These are phyloP conservation scores for Candida easanensis DNA, from an alignment of 805 yeast genomes.

Conservation along the genomic window DNA sequence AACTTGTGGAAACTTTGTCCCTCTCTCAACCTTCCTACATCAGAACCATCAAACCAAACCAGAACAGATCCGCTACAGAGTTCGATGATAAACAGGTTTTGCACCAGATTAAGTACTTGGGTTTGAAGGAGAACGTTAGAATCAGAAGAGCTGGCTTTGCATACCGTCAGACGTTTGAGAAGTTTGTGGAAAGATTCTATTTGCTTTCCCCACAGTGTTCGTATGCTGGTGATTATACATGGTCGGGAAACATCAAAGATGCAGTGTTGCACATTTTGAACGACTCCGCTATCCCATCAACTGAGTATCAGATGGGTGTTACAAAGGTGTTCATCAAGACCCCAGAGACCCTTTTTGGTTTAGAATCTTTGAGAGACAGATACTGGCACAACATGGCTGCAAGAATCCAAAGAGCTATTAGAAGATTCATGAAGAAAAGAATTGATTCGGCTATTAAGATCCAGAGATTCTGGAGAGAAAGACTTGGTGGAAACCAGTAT, in stretches of 20 bases:
- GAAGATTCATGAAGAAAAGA: constrained; percentile 75
- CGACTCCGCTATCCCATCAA: constrained; percentile 65
- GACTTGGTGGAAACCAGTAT: constrained; percentile 75
- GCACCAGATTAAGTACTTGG: constrained; percentile 94
- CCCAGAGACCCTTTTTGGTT: constrained; percentile 92
- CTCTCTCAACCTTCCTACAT: constrained; percentile 94
- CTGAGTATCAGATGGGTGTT: constrained; percentile 89
- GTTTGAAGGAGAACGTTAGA: constrained; percentile 94
- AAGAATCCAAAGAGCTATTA: constrained; percentile 95
- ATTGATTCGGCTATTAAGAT: constrained; percentile 81
- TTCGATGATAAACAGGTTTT: constrained; percentile 86
- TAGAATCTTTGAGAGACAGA: constrained; percentile 94
- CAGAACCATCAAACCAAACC: constrained; percentile 96
- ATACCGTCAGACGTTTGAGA: constrained; percentile 93
- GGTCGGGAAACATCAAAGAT: constrained; percentile 56
- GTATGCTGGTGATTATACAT: constrained; percentile 79
- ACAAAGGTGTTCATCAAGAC: constrained; percentile 92
- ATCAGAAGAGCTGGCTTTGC: constrained; percentile 99
- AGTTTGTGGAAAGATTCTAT: constrained; percentile 92
- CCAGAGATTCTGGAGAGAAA: constrained; percentile 80
- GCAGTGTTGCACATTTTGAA: constrained; percentile 52
- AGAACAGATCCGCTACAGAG: constrained; percentile 85
- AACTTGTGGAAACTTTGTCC: constrained; percentile 83
- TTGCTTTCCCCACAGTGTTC: constrained; percentile 85
- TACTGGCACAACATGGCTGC: constrained; percentile 99